A percentile compares a stretch with the other conserved stretches of the same genome.
phyloP scores from a whole-genome alignment of 306 rosid species.

The Quercus ilex region DNA sequence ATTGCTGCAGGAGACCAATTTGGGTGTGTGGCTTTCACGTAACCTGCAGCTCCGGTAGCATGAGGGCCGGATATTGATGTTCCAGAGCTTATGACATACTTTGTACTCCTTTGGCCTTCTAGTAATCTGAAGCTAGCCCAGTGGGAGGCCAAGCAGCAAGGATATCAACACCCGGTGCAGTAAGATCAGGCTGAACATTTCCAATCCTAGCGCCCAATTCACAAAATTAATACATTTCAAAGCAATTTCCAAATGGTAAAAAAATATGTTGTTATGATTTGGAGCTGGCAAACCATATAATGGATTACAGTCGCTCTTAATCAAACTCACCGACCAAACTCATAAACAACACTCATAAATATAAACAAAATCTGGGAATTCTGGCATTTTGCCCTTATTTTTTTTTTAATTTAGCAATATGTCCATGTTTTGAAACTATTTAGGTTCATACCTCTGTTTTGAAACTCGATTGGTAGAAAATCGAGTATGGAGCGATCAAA shows the following conservation, averaged over 20 bases:
- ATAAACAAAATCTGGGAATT: no score
- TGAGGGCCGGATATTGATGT: constrained; percentile 33
- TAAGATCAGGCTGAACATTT: constrained; percentile 22
- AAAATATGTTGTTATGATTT: no score
- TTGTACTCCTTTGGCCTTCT: background rate
- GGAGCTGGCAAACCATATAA: no score
- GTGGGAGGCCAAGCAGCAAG: constrained; percentile 19
- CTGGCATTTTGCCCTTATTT: no score
- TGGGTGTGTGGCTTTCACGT: constrained; percentile 34
- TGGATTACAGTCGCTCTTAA: no score
- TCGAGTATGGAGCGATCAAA: no score
- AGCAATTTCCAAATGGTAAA: background rate
- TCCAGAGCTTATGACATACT: constrained; percentile 15
- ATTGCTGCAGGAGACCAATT: constrained; percentile 39
- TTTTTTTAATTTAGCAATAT: no score
- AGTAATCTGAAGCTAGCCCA: background rate
- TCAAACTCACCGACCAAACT: no score
- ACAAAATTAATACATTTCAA: background rate
- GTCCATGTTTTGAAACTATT: no score
- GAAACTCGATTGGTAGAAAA: no score
- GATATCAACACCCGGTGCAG: constrained; percentile 22
- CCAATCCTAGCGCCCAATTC: background rate
- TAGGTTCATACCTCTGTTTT: no score
- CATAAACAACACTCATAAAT: no score
- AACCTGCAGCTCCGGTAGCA: constrained; percentile 25